Evolutionary conservation across 177 flowering plant species (phyloP), one percentile per base, ranked within the genome.

Genomic region (Tripterygium wilfordii): DNA sequence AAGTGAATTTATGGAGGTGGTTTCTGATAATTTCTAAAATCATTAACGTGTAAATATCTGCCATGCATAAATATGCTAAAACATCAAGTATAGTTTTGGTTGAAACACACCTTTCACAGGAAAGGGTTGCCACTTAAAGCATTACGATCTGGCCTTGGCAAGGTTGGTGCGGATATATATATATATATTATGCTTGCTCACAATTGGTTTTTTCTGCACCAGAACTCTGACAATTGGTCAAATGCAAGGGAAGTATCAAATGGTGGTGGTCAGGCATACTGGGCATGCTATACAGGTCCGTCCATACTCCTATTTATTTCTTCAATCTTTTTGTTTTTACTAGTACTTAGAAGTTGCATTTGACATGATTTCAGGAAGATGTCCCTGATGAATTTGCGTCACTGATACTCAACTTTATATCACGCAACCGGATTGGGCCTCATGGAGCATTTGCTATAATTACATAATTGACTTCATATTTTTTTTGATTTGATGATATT

Each of bases 161-260:
- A 25, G 19, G 6, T n/a, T 41, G 4, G 5, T 10, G 8, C 10
- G 49, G 25, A 15, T 49, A 13, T 1, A 22, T 16, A 10, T 25
- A 5, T 17, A 29, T 9, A 25, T 27, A 37, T 2, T 20, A 36
- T 45, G 19, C 32, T 16, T 23, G 7, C 29, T n/a, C 7, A 37
- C 42, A 33, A 42, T n/a, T n/a, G n/a, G n/a, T n/a, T n/a, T n/a
- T 51, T 40, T 24, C 2, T 64, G 24, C 51, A n/a, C 56, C 82
- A 91, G 96, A 67, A 25, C 91, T 49, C 87, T 92, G 40, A 92
- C 98, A 36, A 88, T 92, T 45, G 98, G 98, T 48, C 98, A 92
- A 72, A 92, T 92, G 98, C 98, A 92, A 80, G 98, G 98, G 24
- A 92, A 92, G 69, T 92, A 82, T 55, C 98, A 92, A 57, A 83